Base-by-base conservation (phyloP, 306 rosid species). In the Neltuma alba region DNA sequence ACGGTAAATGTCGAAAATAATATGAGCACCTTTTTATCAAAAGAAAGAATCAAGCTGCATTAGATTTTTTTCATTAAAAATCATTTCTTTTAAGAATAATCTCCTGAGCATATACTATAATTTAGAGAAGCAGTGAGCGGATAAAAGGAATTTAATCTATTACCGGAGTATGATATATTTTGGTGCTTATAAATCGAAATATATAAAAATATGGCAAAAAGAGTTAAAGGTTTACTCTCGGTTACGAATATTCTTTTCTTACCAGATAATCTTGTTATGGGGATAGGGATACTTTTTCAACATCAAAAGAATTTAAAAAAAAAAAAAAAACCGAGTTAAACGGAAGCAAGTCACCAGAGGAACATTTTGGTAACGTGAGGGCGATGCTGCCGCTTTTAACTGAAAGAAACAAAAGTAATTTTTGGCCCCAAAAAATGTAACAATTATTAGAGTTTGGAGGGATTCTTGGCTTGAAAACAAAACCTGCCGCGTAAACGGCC, bases 241-340 rank as follows among this genome's bases (percentile, higher is more conserved):
- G 14, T n/a, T 21, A 25, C 47, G 30, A 34, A 65, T 65, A 65
- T 65, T 65, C 71, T 65, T 65, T 65, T 20, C 71, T 65, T 65
- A 0, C 71, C 1, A 4, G 2, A 65, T 65, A 65, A 37, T 65
- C 71, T 65, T 36, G 47, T 37, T 31, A n/a, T 37, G 3, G 28
- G 30, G 37, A 36, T 10, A 1, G 37, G 27, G 45, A 9, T 37
- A 1, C 47, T 65, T 65, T 65, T 21, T 36, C 30, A 65, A 20
- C 30, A 37, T 20, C 71, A 58, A 57, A 25, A 55, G n/a, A 34
- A n/a, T n/a, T n/a, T n/a, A 55, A 8, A 5, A 5, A 41, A 9
- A 41, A 41, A 12, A n/a, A 21, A 10, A 58, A 58, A 27, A 58
- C 0, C 5, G 61, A 58, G 8, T 58, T 10, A 13, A 58, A 27